Base-by-base conservation (phyloP, 2,329 filamentous ascomycete species). In the Neonectria hederae region DNA sequence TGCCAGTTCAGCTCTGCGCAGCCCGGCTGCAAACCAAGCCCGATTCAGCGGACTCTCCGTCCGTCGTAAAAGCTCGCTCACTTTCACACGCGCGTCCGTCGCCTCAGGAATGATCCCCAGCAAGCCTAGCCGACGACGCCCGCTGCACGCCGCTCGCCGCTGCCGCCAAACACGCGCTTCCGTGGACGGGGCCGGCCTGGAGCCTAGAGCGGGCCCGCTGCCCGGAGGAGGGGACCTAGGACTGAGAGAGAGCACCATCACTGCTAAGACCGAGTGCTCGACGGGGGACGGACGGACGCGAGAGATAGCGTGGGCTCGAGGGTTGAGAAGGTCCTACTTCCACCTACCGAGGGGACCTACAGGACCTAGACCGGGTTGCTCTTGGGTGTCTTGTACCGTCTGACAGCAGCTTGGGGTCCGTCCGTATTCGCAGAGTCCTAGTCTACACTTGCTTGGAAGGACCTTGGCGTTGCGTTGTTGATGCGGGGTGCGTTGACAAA, bases 141-240 rank as follows among this genome's bases (percentile, higher is more conserved):
- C 35, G 35, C 35, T n/a, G 14, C 5, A 35, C 63, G 63, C 63
- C 63, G 63, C 54, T 52, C 54, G 58, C 63, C 63, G 63, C 30
- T 30, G 17, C 61, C 40, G 40, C 46, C 35, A 38, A 38, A 54
- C 38, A 30, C 46, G 48, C 48, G 42, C 55, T 35, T 24, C 48
- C 62, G 58, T 57, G 63, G 54, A 65, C 59, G 54, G 59, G 54
- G 58, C 63, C 59, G 59, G 63, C 59, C 63, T 58, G 58, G 35
- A 54, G 49, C 54, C 49, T 57, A 26, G 30, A 59, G 24, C 28
- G 10, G 32, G 28, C 43, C 56, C 35, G 35, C 28, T 53, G 48
- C 11, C 40, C 56, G 52, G 56, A 63, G 53, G 21, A 32, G 22
- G 22, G 38, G 38, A 42, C n/a, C 24, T 35, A 64, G 62, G 62